Conservation (phyloP, 2,329 filamentous ascomycete genomes). For the Colletotrichum sp. region DNA sequence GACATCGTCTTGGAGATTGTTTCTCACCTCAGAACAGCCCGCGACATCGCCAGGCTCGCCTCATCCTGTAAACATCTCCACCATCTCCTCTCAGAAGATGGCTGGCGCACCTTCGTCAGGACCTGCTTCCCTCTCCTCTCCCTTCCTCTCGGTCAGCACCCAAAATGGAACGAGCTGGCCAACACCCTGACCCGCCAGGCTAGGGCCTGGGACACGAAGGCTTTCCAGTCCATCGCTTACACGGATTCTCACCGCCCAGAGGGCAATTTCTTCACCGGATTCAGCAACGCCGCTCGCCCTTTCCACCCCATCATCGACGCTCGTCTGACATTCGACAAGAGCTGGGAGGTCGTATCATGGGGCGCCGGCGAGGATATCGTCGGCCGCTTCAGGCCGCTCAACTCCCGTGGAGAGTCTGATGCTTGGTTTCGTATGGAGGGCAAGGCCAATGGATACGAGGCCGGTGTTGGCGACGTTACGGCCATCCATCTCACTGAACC, state of each 20-base stretch:
- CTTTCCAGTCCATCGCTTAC: conserved; percentile 33
- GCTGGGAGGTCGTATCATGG: conserved; percentile 53
- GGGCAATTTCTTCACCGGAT: conserved; percentile 14
- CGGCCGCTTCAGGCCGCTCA: conserved; percentile 40
- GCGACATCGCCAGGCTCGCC: conserved; percentile 49
- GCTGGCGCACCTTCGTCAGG: conserved; percentile 57
- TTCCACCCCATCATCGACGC: conserved; percentile 57
- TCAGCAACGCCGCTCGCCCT: conserved; percentile 14
- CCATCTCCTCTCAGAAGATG: conserved; percentile 42
- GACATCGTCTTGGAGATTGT: conserved; percentile 57
- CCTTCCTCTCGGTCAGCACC: conserved; percentile 30
- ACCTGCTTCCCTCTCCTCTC: conserved; percentile 47
- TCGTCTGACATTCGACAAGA: conserved; percentile 36
- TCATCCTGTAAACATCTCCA: conserved; percentile 43
- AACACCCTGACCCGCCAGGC: conserved; percentile 54
- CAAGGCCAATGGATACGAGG: conserved; percentile 38
- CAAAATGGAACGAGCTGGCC: conserved; percentile 44
- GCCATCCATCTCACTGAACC: conserved; percentile 49
- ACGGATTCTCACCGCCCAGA: conserved; percentile 31
- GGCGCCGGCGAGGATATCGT: conserved; percentile 58
- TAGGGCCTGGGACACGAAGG: conserved; percentile 57
- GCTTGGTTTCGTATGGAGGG: conserved; percentile 38
- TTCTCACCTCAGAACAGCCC: conserved; percentile 51
- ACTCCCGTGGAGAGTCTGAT: conserved; percentile 19
- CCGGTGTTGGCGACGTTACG: conserved; percentile 56